phyloP scores from a whole-genome alignment of 352 stramenopile species.

The Pythium dissotocum region DNA sequence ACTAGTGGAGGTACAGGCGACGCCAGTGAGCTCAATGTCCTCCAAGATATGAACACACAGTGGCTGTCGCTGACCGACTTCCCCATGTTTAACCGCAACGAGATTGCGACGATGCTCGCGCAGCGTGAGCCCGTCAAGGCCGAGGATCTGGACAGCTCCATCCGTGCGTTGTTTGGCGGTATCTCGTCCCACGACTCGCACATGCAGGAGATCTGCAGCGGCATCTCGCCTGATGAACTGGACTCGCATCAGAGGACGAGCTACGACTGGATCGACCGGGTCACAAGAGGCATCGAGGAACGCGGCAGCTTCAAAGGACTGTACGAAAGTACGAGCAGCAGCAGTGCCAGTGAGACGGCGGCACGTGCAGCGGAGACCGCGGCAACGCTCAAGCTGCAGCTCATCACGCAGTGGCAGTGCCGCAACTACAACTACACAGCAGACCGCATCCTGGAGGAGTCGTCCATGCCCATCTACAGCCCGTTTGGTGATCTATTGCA shows the following conservation, averaged over 20 bases:
- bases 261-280: slow-evolving; percentile 58
- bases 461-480: slow-evolving; percentile 60
- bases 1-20: background rate
- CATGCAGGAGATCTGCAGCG: slow-evolving; percentile 53
- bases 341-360: background rate
- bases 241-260: slow-evolving; percentile 51
- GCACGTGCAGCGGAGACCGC: background rate
- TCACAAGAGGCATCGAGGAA: slow-evolving; percentile 46
- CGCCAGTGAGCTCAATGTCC: slow-evolving; percentile 4
- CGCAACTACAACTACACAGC: slow-evolving; percentile 60
- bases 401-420: slow-evolving; percentile 62
- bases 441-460: slow-evolving; percentile 56
- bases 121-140: slow-evolving; percentile 42
- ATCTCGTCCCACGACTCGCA: slow-evolving; percentile 51
- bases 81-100: slow-evolving; percentile 25
- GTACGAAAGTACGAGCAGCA: slow-evolving; percentile 24
- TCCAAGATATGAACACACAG: slow-evolving; percentile 21
- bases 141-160: slow-evolving; percentile 37
- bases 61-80: slow-evolving; percentile 39
- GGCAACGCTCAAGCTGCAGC: slow-evolving; percentile 30
- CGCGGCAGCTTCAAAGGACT: slow-evolving; percentile 33
- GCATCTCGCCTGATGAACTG: slow-evolving; percentile 38
- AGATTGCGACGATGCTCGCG: slow-evolving; percentile 36
- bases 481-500: slow-evolving; percentile 54
- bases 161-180: slow-evolving; percentile 40